phyloP scores from a whole-genome alignment of 352 stramenopile genomes.

The Phytophthora cryptogea region DNA sequence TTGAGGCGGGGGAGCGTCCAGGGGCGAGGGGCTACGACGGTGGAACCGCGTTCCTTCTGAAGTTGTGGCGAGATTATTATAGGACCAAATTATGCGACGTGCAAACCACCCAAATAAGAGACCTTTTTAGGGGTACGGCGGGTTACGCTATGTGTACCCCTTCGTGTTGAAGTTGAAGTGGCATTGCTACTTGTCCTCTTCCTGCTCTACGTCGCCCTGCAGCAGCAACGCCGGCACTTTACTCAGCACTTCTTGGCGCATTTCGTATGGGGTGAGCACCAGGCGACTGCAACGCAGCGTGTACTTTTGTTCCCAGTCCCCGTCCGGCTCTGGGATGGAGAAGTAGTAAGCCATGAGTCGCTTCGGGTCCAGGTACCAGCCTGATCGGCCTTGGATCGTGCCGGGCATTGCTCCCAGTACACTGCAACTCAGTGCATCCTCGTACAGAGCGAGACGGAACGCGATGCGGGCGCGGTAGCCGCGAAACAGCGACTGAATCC shows the following conservation, averaged over 20 bases:
- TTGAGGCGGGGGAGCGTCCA: not conserved
- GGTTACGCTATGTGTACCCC: no score
- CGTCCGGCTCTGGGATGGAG: conserved; percentile 45
- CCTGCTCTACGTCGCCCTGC: not conserved
- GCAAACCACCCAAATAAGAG: no score
- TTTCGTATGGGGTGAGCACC: conserved; percentile 71
- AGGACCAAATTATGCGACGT: not conserved
- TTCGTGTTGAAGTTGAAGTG: conserved; percentile 23
- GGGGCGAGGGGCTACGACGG: conserved; percentile 4
- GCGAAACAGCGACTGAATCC: conserved; percentile 63
- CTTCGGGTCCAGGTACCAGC: conserved; percentile 83
- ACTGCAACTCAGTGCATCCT: conserved; percentile 62
- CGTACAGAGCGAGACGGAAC: conserved; percentile 67
- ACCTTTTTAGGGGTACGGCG: no score
- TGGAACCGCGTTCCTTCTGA: conserved; percentile 19
- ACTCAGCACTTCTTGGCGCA: conserved; percentile 57
- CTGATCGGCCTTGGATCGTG: conserved; percentile 59
- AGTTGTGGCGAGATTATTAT: not conserved
- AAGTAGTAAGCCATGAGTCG: conserved; percentile 82
- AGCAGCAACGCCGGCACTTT: conserved; percentile 21
- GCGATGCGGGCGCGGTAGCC: conserved; percentile 51
- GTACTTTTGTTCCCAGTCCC: conserved; percentile 71
- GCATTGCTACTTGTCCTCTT: not conserved
- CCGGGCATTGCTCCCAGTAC: conserved; percentile 77
- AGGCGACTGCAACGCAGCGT: conserved; percentile 57